Conservation (phyloP, 1,139 yeast genomes). For the Taphrina confusa region DNA sequence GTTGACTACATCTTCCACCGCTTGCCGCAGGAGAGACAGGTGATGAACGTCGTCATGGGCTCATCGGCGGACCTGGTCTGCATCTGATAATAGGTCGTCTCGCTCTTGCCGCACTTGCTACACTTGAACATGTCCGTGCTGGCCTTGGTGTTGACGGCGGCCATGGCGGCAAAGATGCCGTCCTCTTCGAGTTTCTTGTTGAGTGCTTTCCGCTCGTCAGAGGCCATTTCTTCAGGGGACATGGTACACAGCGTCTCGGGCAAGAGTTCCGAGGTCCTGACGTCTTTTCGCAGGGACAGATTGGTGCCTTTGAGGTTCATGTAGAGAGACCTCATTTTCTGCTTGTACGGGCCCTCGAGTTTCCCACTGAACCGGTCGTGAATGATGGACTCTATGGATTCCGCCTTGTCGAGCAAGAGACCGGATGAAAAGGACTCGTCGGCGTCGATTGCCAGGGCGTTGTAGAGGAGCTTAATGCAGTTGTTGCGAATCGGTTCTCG, state of each 20-base stretch:
- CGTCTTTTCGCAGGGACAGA: constrained; percentile 73
- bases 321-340: constrained; percentile 77
- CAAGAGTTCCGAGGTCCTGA: constrained; percentile 63
- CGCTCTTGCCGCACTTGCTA: constrained; percentile 95
- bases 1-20: constrained; percentile 2
- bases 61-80: constrained; percentile 99
- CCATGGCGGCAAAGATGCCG: constrained; percentile 94
- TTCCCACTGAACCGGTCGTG: constrained; percentile 54
- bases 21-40: constrained; percentile 21
- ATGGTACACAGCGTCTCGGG: constrained; percentile 70
- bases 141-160: constrained; percentile 96
- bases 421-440: constrained; percentile 55
- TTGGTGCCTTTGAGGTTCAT: constrained; percentile 87
- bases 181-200: constrained; percentile 81
- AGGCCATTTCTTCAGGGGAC: constrained; percentile 93
- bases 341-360: constrained; percentile 63
- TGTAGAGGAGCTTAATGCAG: constrained; percentile 78
- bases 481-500: constrained; percentile 75
- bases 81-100: constrained; percentile 94
- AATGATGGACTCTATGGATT: constrained; percentile 72
- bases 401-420: constrained; percentile 63
- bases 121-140: constrained; percentile 95
- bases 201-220: constrained; percentile 79
- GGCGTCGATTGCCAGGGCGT: constrained; percentile 83
- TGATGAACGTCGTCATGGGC: constrained; percentile 95